Evolutionary conservation across 768 basidiomycete genomes (phyloP).

Genomic region (Lactarius sanguifluus): DNA sequence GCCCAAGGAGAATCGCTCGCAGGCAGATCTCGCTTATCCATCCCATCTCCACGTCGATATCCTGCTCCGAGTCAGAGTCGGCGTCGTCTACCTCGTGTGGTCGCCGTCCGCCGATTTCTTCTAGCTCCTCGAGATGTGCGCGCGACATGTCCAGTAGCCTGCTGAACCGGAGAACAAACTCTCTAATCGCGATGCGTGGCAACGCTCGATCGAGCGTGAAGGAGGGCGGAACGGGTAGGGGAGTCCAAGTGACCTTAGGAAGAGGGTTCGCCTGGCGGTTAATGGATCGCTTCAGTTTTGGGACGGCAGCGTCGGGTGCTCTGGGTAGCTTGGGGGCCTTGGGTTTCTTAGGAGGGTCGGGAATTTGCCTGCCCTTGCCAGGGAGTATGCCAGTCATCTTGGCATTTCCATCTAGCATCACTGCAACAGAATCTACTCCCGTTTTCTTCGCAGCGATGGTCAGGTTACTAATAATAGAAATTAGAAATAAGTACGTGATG

Average conservation of each 20-base stretch:
- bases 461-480: slow-evolving; percentile 39
- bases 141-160: slow-evolving; percentile 51
- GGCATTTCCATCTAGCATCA: slow-evolving; percentile 38
- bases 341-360: slow-evolving; percentile 15
- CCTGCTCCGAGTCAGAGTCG: slow-evolving; percentile 30
- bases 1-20: slow-evolving; percentile 60
- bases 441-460: slow-evolving; percentile 40
- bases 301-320: slow-evolving; percentile 20
- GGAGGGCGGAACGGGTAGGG: slow-evolving; percentile 40
- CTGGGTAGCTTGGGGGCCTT: slow-evolving; percentile 32
- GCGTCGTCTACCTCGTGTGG: slow-evolving; percentile 43
- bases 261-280: slow-evolving; percentile 36
- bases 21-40: slow-evolving; percentile 71
- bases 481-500: neutral
- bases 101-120: slow-evolving; percentile 39
- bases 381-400: slow-evolving; percentile 36
- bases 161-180: slow-evolving; percentile 68
- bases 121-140: slow-evolving; percentile 61
- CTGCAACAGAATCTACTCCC: slow-evolving; percentile 42
- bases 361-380: slow-evolving; percentile 32
- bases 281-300: slow-evolving; percentile 24
- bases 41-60: slow-evolving; percentile 34
- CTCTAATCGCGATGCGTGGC: slow-evolving; percentile 67
- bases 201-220: slow-evolving; percentile 51
- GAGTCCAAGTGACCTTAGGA: slow-evolving; percentile 55